A percentile compares a stretch with the other conserved stretches of the same genome.
Conservation (phyloP, 148 eudicot genomes). For the Vaccinium macrocarpon region DNA sequence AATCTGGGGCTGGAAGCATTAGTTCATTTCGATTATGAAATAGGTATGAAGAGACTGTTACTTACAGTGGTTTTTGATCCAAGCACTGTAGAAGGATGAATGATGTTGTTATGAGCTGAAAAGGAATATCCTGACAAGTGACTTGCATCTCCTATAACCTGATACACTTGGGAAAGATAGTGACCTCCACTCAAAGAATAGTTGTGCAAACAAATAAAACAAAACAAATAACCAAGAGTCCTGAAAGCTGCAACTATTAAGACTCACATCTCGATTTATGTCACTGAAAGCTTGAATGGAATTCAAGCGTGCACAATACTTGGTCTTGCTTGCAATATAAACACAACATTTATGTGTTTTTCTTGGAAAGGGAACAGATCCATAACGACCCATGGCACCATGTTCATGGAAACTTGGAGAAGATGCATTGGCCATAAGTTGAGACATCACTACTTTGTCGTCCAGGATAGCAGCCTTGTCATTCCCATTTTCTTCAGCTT, state of each 20-base stretch:
- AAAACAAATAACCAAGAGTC: constrained; percentile 4
- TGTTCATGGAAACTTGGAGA: constrained; percentile 85
- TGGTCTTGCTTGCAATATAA: constrained; percentile 80
- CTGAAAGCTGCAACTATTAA: neutral
- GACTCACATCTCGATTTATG: constrained; percentile 95
- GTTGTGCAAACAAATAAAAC: neutral
- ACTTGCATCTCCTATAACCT: constrained; percentile 92
- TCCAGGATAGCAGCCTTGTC: constrained; percentile 38
- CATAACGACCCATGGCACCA: constrained; percentile 63
- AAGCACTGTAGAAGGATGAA: constrained; percentile 83
- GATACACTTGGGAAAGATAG: constrained; percentile 15
- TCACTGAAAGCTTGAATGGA: constrained; percentile 88
- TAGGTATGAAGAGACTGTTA: neutral
- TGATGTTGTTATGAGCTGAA: constrained; percentile 78
- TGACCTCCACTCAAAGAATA: neutral
- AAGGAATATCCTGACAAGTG: constrained; percentile 81
- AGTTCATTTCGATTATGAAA: neutral
- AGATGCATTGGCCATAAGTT: constrained; percentile 88
- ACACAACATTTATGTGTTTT: constrained; percentile 92
- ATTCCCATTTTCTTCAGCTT: constrained; percentile 71
- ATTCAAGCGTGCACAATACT: constrained; percentile 89
- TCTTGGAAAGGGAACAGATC: constrained; percentile 45
- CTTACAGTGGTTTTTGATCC: constrained; percentile 92
- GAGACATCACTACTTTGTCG: constrained; percentile 61
- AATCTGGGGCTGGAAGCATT: neutral